These are phyloP conservation scores for Isoetes taiwanensis DNA, from an alignment of 75 land plant species.

Conservation along the genomic window DNA sequence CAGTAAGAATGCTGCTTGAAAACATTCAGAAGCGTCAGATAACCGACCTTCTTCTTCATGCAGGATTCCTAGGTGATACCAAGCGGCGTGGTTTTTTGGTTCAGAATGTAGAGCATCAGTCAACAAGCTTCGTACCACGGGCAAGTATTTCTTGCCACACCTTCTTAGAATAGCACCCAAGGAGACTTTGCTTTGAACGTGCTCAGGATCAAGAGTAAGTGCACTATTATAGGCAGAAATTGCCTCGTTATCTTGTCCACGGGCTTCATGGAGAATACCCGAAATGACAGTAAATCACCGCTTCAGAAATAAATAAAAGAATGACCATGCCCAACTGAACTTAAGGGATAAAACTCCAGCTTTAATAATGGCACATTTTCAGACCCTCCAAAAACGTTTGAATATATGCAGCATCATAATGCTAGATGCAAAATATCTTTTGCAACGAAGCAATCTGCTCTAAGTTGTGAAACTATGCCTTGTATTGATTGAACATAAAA, in stretches of 20 bases:
- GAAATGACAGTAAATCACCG: too few relatives aligned
- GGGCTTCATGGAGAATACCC: slow-evolving; percentile 59
- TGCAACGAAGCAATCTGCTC: too few relatives aligned
- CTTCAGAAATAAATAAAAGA: not conserved
- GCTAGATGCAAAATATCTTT: not conserved
- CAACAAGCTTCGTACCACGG: slow-evolving; percentile 60
- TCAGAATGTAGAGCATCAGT: slow-evolving; percentile 75
- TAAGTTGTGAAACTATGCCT: not conserved
- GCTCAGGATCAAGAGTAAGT: slow-evolving; percentile 36
- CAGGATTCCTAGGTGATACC: slow-evolving; percentile 72
- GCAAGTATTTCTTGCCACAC: slow-evolving; percentile 37
- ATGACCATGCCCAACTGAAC: not conserved
- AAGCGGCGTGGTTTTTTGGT: slow-evolving; percentile 63
- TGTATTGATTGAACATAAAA: too few relatives aligned
- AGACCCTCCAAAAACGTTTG: not conserved
- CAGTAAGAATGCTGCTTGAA: slow-evolving; percentile 74
- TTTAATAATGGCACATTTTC: not conserved
- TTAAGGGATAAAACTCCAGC: not conserved
- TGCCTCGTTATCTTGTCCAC: slow-evolving; percentile 40
- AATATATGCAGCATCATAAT: not conserved
- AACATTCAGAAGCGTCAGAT: slow-evolving; percentile 68
- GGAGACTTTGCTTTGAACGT: slow-evolving; percentile 57
- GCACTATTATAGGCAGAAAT: slow-evolving; percentile 50
- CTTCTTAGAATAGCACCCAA: slow-evolving; percentile 44
- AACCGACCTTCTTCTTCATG: slow-evolving; percentile 50